These are phyloP conservation scores for Verticillium alfalfae DNA, from an alignment of 2,329 filamentous ascomycete species.

Conservation along the genomic window DNA sequence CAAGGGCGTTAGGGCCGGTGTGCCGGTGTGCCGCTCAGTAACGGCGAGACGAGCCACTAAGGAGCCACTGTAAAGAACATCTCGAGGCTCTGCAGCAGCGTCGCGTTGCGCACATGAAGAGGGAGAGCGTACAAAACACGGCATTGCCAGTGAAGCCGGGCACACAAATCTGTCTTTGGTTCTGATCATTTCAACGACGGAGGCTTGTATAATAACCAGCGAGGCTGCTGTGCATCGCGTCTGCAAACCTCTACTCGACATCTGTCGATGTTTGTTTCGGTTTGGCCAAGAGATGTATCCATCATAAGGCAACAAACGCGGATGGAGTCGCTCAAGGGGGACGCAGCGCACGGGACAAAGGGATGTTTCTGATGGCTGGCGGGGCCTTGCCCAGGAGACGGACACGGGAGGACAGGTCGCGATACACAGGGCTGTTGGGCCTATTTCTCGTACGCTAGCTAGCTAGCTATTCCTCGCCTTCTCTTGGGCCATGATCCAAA, in stretches of 20 bases:
- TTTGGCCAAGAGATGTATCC: neutral
- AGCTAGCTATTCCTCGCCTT: no score
- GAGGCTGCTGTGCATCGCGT: neutral
- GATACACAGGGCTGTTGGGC: neutral
- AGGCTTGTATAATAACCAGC: neutral
- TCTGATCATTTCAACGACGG: neutral
- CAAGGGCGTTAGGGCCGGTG: conserved; percentile 25
- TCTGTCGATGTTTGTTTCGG: neutral
- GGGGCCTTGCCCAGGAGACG: neutral
- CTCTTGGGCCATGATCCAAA: no score
- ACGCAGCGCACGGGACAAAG: neutral
- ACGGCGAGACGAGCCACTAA: conserved; percentile 36
- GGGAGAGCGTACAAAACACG: conserved; percentile 36
- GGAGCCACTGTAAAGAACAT: conserved; percentile 31
- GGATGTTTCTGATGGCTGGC: neutral
- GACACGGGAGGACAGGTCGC: neutral
- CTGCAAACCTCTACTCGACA: neutral
- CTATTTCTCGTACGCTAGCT: no score
- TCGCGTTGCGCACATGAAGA: conserved; percentile 28
- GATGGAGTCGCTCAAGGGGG: neutral
- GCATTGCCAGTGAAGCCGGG: neutral
- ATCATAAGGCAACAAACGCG: neutral
- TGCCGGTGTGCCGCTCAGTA: conserved; percentile 30
- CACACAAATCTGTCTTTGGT: neutral
- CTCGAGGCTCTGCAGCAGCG: conserved; percentile 26